Evolutionary conservation across 805 yeast species (phyloP).

Genomic region (Pichia gijzeniarum): DNA sequence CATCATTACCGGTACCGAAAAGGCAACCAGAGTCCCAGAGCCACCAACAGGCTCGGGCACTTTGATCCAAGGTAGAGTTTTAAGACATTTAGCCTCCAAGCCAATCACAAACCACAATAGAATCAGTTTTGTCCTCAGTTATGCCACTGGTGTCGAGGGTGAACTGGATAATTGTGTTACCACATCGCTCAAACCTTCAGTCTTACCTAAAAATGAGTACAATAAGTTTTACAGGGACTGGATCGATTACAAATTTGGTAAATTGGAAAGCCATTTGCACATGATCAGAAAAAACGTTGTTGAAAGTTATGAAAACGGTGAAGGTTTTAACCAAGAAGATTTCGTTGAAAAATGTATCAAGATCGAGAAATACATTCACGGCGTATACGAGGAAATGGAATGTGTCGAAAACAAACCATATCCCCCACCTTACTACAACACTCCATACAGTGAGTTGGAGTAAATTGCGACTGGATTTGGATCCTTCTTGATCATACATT

Average conservation of each 20-base stretch:
- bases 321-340: constrained; percentile 26
- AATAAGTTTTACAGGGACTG: constrained; percentile 31
- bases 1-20: constrained; percentile 37
- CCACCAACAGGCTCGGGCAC: constrained; percentile 43
- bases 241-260: constrained; percentile 28
- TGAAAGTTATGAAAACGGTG: constrained; percentile 15
- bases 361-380: constrained; percentile 26
- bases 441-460: constrained; percentile 18
- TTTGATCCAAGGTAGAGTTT: constrained; percentile 40
- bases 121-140: constrained; percentile 29
- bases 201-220: constrained; percentile 28
- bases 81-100: constrained; percentile 42
- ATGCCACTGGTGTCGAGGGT: constrained; percentile 23
- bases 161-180: constrained; percentile 27
- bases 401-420: constrained; percentile 24
- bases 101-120: constrained; percentile 33
- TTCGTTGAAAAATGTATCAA: constrained; percentile 24
- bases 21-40: constrained; percentile 28
- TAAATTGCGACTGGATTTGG: no score
- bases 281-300: constrained; percentile 19
- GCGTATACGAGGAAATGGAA: constrained; percentile 31
- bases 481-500: no score
- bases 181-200: constrained; percentile 30
- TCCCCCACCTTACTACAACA: constrained; percentile 22
- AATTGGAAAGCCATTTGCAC: constrained; percentile 24